These are phyloP conservation scores for Astrephomene gubernaculifera DNA, from an alignment of 139 green algal species.

Conservation along the genomic window DNA sequence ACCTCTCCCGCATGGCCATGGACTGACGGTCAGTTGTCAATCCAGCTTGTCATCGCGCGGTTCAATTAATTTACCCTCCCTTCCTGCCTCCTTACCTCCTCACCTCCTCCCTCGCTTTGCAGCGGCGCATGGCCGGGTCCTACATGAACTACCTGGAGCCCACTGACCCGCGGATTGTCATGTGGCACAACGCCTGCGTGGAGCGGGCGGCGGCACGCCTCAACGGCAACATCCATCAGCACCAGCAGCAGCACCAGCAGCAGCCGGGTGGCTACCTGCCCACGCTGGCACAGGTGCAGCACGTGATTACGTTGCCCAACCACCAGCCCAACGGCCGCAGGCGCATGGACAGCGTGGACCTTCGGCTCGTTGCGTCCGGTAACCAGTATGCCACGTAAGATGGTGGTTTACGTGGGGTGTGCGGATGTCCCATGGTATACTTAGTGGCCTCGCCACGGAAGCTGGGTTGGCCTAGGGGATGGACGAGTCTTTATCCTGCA, in stretches of 20 bases:
- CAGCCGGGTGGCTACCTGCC: not conserved
- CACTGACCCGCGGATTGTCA: slow-evolving; percentile 10
- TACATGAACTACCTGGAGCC: not conserved
- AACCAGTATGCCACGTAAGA: not conserved
- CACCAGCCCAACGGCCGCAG: not conserved
- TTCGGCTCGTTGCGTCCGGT: not conserved
- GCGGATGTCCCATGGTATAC: no score
- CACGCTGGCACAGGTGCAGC: slow-evolving; percentile 14
- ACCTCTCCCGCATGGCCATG: not conserved
- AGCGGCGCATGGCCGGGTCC: not conserved
- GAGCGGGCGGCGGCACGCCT: not conserved
- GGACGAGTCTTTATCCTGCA: no score
- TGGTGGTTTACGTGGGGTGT: no score
- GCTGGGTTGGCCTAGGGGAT: no score
- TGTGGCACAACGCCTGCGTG: slow-evolving; percentile 33
- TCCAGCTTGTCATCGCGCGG: not conserved
- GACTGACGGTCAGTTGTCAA: not conserved
- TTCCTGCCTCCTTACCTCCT: not conserved
- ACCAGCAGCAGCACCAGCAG: no score
- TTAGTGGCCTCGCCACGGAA: no score
- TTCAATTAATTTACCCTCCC: not conserved
- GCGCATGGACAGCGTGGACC: not conserved
- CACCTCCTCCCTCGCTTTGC: not conserved
- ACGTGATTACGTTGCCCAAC: not conserved
- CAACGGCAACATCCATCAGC: no score